Conservation (phyloP, 176 grass and related monocot species). For the Oryza brachyantha region DNA sequence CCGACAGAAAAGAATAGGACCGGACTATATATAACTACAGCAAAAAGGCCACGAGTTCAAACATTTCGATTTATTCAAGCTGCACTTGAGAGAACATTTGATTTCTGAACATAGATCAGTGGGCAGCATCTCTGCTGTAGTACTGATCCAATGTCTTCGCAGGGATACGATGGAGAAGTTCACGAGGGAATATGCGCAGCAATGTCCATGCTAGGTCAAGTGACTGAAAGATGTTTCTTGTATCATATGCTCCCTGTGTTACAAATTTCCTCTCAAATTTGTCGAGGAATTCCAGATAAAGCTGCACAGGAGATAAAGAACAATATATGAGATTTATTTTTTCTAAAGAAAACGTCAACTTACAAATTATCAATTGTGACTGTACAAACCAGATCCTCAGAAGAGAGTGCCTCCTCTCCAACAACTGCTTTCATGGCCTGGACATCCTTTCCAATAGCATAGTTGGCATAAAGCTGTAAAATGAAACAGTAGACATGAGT, state of each 20-base stretch:
- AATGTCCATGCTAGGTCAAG: constrained; percentile 98
- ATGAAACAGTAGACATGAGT: constrained; percentile 22
- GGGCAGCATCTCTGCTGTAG: constrained; percentile 84
- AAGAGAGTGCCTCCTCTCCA: constrained; percentile 98
- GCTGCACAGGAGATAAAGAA: constrained; percentile 49
- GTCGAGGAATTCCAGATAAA: constrained; percentile 95
- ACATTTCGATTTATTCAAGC: constrained; percentile 54
- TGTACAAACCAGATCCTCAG: constrained; percentile 80
- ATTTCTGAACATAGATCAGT: constrained; percentile 49
- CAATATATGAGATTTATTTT: constrained; percentile 2
- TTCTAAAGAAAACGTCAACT: neutral
- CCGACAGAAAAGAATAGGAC: constrained; percentile 47
- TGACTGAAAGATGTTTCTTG: constrained; percentile 97
- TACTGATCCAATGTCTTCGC: constrained; percentile 93
- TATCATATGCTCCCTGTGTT: constrained; percentile 88
- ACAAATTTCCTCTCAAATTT: constrained; percentile 99
- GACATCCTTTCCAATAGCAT: constrained; percentile 99
- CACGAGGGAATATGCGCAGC: constrained; percentile 94
- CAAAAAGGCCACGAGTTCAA: constrained; percentile 38
- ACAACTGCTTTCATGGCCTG: constrained; percentile 99
- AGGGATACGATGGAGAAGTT: constrained; percentile 96
- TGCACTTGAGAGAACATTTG: constrained; percentile 38
- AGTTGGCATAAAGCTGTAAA: constrained; percentile 93
- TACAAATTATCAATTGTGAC: neutral
- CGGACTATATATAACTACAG: constrained; percentile 52